Evolutionary conservation across 495 filamentous ascomycete genomes (phyloP).

Genomic region (Aspergillus kassunensis): DNA sequence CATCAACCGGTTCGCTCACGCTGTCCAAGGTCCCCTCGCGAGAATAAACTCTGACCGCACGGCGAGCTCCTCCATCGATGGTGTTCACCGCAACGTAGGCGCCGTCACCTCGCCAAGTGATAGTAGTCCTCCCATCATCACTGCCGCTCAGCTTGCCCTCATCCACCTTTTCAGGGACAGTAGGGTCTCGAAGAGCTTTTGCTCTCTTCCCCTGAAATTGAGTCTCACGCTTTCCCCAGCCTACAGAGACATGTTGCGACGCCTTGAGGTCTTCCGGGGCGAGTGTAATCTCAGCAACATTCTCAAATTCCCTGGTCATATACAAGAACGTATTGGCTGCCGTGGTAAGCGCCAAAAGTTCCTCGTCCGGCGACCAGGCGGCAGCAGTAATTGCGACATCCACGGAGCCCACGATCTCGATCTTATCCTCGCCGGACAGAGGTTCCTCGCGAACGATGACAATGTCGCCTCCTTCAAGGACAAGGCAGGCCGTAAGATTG

Average conservation of each 20-base stretch:
- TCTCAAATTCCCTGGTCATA: constrained; percentile 90
- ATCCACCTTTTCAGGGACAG: constrained; percentile 89
- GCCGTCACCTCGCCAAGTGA: constrained; percentile 94
- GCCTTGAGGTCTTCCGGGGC: constrained; percentile 71
- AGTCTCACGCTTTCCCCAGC: constrained; percentile 97
- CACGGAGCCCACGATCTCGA: constrained; percentile 92
- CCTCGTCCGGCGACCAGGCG: constrained; percentile 93
- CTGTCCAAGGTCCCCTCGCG: constrained; percentile 86
- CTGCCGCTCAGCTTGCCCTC: constrained; percentile 67
- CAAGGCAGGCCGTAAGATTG: constrained; percentile 67
- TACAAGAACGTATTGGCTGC: constrained; percentile 75
- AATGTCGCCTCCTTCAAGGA: constrained; percentile 90
- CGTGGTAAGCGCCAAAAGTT: constrained; percentile 79
- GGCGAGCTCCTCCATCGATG: constrained; percentile 59
- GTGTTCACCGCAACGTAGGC: constrained; percentile 84
- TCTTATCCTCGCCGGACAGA: constrained; percentile 62
- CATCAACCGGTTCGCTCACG: constrained; percentile 89
- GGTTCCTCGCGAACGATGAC: constrained; percentile 76
- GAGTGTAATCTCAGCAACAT: constrained; percentile 67
- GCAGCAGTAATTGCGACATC: constrained; percentile 87
- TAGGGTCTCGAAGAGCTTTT: constrained; percentile 85
- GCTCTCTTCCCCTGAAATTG: constrained; percentile 95
- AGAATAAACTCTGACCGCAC: constrained; percentile 82
- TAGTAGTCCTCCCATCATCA: constrained; percentile 66
- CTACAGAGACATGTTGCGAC: constrained; percentile 94